Percentiles rank a stretch among this genome's conserved stretches.
These are phyloP conservation scores for Capronia americana DNA, from an alignment of 2,329 filamentous ascomycete genomes.

Conservation along the genomic window DNA sequence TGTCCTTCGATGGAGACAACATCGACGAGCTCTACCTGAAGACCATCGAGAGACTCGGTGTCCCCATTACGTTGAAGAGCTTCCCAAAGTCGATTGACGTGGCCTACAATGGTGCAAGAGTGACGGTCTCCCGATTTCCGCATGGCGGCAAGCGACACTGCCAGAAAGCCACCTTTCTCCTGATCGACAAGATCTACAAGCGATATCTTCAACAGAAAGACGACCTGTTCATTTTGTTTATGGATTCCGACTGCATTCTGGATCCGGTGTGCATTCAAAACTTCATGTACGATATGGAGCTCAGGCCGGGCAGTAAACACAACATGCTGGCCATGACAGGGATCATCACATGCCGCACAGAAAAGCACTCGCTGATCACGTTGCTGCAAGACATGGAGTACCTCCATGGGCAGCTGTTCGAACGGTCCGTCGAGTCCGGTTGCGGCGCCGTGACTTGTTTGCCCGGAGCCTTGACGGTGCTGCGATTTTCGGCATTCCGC, in stretches of 20 bases:
- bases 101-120: slow-evolving; percentile 77
- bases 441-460: slow-evolving; percentile 94
- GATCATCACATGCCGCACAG: slow-evolving; percentile 92
- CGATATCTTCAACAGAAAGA: slow-evolving; percentile 87
- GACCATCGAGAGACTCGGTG: slow-evolving; percentile 82
- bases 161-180: slow-evolving; percentile 89
- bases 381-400: slow-evolving; percentile 98
- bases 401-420: slow-evolving; percentile 94
- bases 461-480: slow-evolving; percentile 91
- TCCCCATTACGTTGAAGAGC: slow-evolving; percentile 74
- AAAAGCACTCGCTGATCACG: slow-evolving; percentile 86
- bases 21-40: slow-evolving; percentile 88
- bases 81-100: slow-evolving; percentile 94
- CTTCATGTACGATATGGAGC: slow-evolving; percentile 98
- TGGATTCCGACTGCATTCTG: slow-evolving; percentile 95
- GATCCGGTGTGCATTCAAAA: slow-evolving; percentile 93
- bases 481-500: slow-evolving; percentile 94
- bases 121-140: slow-evolving; percentile 89
- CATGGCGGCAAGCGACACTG: slow-evolving; percentile 94
- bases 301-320: slow-evolving; percentile 87
- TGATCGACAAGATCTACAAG: slow-evolving; percentile 91
- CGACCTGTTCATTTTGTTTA: slow-evolving; percentile 93
- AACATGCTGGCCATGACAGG: slow-evolving; percentile 98
- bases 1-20: slow-evolving; percentile 91
- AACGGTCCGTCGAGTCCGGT: slow-evolving; percentile 91